Percentiles rank a stretch among this genome's conserved stretches.
phyloP scores from a whole-genome alignment of 495 filamentous ascomycete species.

The Terfezia claveryi region DNA sequence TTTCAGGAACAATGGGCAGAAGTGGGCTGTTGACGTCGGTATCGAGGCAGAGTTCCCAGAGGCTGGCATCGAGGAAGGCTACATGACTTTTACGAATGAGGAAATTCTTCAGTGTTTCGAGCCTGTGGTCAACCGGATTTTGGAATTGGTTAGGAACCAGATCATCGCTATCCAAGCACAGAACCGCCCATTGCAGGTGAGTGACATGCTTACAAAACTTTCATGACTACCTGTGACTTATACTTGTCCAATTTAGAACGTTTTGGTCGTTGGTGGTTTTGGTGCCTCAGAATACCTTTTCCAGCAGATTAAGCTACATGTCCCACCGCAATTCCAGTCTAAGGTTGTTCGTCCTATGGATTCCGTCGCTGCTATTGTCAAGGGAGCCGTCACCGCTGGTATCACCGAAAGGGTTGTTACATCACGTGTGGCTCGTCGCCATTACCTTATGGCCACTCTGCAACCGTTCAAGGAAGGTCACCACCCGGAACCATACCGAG shows the following conservation, averaged over 20 bases:
- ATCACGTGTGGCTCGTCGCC: conserved; percentile 87
- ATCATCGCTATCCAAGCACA: conserved; percentile 66
- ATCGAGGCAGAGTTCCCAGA: conserved; percentile 64
- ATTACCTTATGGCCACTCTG: conserved; percentile 97
- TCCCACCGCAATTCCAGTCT: conserved; percentile 54
- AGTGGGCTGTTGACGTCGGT: conserved; percentile 58
- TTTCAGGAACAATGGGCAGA: conserved; percentile 63
- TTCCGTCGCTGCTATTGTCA: conserved; percentile 61
- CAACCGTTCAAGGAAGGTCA: conserved; percentile 98
- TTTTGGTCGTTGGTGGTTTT: conserved; percentile 58
- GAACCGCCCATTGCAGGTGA: conserved; percentile 47
- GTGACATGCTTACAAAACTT: conserved; percentile 3
- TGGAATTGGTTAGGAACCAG: conserved; percentile 58
- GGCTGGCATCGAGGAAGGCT: conserved; percentile 57
- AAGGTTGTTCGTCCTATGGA: conserved; percentile 73
- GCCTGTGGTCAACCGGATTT: conserved; percentile 54
- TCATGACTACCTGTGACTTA: not conserved
- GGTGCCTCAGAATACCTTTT: conserved; percentile 67
- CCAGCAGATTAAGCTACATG: conserved; percentile 61
- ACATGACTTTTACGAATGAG: conserved; percentile 68
- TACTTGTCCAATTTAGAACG: conserved; percentile 33
- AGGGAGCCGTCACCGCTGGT: conserved; percentile 66
- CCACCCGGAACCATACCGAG: conserved; percentile 92
- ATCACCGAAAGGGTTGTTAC: conserved; percentile 94
- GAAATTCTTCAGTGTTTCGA: conserved; percentile 67